Evolutionary conservation across 202 grass and related monocot genomes (phyloP), one percentile per base, ranked within the genome.

Genomic region (Setaria italica): DNA sequence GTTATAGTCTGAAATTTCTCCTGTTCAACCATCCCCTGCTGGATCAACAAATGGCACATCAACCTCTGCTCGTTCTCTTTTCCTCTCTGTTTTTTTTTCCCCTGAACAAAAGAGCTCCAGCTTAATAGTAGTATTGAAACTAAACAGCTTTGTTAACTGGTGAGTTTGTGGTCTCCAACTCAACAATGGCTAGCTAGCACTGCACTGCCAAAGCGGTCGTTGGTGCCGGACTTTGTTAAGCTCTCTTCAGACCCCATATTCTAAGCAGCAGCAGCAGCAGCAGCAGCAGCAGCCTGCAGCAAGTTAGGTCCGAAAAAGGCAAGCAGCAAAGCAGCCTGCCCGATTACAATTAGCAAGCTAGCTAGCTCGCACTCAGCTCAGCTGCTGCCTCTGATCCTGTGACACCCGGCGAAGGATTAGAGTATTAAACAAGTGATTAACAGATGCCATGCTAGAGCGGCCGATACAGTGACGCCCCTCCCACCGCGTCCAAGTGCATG

Each of bases 121-220:
- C 11, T 42, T 41, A 41, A 15, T 11, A 37, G 25, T 25, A 25
- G 25, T 25, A 25, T 25, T 62, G 9, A 48, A 20, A 42, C 14
- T 11, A 13, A 21, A n/a, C 3, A 42, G 32, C 45, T 35, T 7
- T 55, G 33, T 51, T 51, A 50, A 9, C 13, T 9, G 39, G 41
- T 50, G 7, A 43, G 30, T 82, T 83, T 46, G 79, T 90, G 88
- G 83, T 12, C 16, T 90, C 66, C 88, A 82, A 86, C 83, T 78
- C 78, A 84, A 48, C 62, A 34, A 30, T 85, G 21, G 70, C 70
- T 68, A 75, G 51, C 76, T 21, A 55, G 78, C 70, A 75, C 30
- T 51, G 62, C 48, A 45, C 6, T 25, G 33, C 76, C 60, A 45
- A 63, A 55, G 70, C 42, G 63, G 77, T 35, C 62, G 82, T 81